These are phyloP conservation scores for Cladosporium sp. DNA, from an alignment of 2,329 filamentous ascomycete species.

Conservation along the genomic window DNA sequence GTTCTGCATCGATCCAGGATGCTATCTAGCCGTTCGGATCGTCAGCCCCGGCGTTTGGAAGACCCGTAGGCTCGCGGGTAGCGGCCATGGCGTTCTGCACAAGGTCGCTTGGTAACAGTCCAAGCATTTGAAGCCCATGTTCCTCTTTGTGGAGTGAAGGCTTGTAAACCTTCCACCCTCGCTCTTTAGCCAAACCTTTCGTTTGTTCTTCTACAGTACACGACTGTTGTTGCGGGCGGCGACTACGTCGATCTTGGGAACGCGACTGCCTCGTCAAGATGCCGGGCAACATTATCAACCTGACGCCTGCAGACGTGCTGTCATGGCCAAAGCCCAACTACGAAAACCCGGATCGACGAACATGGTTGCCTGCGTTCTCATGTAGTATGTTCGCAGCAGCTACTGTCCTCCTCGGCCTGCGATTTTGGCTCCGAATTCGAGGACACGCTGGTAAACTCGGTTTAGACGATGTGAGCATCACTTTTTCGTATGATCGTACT, in stretches of 20 bases:
- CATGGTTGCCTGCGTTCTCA: slow-evolving; percentile 29
- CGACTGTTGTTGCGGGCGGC: no score
- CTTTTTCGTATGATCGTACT: background rate
- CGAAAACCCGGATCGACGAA: slow-evolving; percentile 23
- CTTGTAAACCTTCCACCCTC: no score
- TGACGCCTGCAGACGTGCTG: slow-evolving; percentile 17
- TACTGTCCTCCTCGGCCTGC: slow-evolving; percentile 22
- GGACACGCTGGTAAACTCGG: slow-evolving; percentile 25
- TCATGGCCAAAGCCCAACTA: slow-evolving; percentile 29
- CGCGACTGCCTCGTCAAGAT: slow-evolving; percentile 11
- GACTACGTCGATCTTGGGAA: no score
- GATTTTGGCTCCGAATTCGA: slow-evolving; percentile 26
- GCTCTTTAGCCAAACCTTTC: no score
- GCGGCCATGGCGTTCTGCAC: background rate
- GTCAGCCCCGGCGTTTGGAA: background rate
- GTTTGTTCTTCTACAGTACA: no score
- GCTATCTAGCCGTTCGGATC: background rate
- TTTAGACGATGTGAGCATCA: slow-evolving; percentile 27
- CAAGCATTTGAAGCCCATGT: no score
- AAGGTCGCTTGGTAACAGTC: no score
- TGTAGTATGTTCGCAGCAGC: slow-evolving; percentile 21
- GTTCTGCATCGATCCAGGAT: no score
- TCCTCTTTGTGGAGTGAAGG: no score
- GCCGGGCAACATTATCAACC: slow-evolving; percentile 26
- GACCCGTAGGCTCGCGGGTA: background rate